Evolutionary conservation across 352 stramenopile species (phyloP).

Genomic region (Pythium guiyangense): DNA sequence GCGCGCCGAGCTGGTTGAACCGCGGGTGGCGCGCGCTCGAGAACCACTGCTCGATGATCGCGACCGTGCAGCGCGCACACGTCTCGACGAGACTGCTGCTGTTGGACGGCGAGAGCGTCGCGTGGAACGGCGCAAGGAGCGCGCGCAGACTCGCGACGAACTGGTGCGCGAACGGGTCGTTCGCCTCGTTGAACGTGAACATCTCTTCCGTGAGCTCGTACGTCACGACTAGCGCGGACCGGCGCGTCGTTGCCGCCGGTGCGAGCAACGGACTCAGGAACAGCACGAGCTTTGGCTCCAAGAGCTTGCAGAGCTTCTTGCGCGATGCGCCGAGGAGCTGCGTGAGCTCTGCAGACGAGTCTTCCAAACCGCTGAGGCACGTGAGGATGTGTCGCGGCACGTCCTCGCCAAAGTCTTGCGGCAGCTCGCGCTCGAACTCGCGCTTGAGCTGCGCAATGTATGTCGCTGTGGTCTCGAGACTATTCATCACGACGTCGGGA

Average conservation of each 20-base stretch:
- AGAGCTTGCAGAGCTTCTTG: slow-evolving; percentile 74
- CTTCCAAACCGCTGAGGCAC: slow-evolving; percentile 68
- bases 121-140: slow-evolving; percentile 45
- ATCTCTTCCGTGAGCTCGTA: slow-evolving; percentile 84
- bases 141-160: slow-evolving; percentile 63
- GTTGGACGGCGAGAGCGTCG: slow-evolving; percentile 54
- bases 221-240: slow-evolving; percentile 36
- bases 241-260: slow-evolving; percentile 26
- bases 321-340: slow-evolving; percentile 62
- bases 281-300: slow-evolving; percentile 66
- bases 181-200: slow-evolving; percentile 86
- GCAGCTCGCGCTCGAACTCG: slow-evolving; percentile 69
- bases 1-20: slow-evolving; percentile 77
- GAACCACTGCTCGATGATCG: slow-evolving; percentile 68
- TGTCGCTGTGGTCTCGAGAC: slow-evolving; percentile 58
- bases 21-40: slow-evolving; percentile 29
- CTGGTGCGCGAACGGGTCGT: slow-evolving; percentile 78
- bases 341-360: slow-evolving; percentile 58
- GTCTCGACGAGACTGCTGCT: slow-evolving; percentile 47
- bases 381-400: slow-evolving; percentile 69
- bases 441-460: slow-evolving; percentile 81
- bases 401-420: slow-evolving; percentile 57
- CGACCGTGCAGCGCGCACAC: slow-evolving; percentile 32
- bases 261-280: slow-evolving; percentile 51
- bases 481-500: slow-evolving; percentile 82